These are phyloP conservation scores for Balamuthia mandrillaris DNA, from an alignment of 208 protist species.

Conservation along the genomic window DNA sequence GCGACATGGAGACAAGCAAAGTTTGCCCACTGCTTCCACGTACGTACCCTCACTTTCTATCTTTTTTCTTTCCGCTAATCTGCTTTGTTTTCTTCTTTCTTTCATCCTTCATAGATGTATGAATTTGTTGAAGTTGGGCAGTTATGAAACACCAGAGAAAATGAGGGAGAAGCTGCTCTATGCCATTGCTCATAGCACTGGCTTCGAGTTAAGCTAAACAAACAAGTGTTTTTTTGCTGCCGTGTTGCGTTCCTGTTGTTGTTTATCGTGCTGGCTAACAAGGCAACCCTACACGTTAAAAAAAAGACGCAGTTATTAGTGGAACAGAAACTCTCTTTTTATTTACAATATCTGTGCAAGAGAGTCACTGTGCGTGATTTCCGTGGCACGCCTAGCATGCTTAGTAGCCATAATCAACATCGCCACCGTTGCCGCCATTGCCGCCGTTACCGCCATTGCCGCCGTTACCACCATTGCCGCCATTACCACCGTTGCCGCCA, in stretches of 20 bases:
- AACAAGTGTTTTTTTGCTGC: too few species aligned
- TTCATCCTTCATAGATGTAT: too few species aligned
- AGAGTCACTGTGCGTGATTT: too few species aligned
- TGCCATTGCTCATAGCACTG: not conserved
- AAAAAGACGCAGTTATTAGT: too few species aligned
- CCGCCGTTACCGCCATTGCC: not conserved
- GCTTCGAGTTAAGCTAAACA: not conserved
- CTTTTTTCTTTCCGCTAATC: too few species aligned
- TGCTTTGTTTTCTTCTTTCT: too few species aligned
- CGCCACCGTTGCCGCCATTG: not conserved
- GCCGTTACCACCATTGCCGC: not conserved
- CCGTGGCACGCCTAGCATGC: not conserved
- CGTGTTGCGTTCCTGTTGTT: too few species aligned
- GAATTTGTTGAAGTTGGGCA: not conserved
- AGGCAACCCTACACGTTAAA: too few species aligned
- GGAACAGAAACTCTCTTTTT: too few species aligned
- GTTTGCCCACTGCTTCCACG: not conserved
- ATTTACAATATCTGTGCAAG: too few species aligned
- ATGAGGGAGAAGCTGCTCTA: constrained; percentile 8
- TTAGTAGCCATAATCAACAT: not conserved
- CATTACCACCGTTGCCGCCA: not conserved
- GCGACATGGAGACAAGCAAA: not conserved
- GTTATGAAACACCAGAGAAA: not conserved
- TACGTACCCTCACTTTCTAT: too few species aligned
- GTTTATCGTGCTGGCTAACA: too few species aligned